Evolutionary conservation across 2,329 filamentous ascomycete species (phyloP).

Genomic region (Dactylonectria macrodidyma): DNA sequence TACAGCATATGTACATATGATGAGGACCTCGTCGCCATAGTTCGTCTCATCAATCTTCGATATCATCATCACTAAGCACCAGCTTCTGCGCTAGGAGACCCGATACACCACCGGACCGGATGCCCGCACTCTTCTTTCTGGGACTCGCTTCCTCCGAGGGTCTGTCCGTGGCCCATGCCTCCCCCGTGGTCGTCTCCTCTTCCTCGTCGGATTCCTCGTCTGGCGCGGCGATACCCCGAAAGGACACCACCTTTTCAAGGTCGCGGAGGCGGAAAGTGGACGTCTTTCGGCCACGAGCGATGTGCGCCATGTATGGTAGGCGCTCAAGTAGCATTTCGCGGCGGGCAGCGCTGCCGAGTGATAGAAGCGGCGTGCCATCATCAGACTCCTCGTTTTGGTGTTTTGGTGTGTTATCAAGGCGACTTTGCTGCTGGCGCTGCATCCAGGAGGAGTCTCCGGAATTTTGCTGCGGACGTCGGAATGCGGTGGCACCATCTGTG

Average conservation of each 20-base stretch:
- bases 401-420: slow-evolving; percentile 31
- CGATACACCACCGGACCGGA: slow-evolving; percentile 55
- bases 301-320: slow-evolving; percentile 86
- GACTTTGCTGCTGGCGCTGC: slow-evolving; percentile 51
- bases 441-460: slow-evolving; percentile 52
- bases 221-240: slow-evolving; percentile 70
- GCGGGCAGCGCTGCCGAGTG: slow-evolving; percentile 76
- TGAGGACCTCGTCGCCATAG: neutral
- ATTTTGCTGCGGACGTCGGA: slow-evolving; percentile 59
- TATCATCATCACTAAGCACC: slow-evolving; percentile 86
- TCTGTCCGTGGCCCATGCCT: slow-evolving; percentile 74
- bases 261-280: slow-evolving; percentile 63
- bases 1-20: slow-evolving; percentile 16
- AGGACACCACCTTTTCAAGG: slow-evolving; percentile 78
- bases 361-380: slow-evolving; percentile 61
- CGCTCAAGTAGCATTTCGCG: slow-evolving; percentile 86
- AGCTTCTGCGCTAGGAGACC: slow-evolving; percentile 73
- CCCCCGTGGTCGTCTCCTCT: slow-evolving; percentile 58
- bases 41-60: slow-evolving; percentile 75
- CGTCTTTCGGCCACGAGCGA: slow-evolving; percentile 64
- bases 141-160: slow-evolving; percentile 69
- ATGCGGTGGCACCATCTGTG: slow-evolving; percentile 64
- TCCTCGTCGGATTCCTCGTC: slow-evolving; percentile 64
- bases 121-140: slow-evolving; percentile 61
- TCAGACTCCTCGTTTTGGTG: slow-evolving; percentile 40